These are phyloP conservation scores for Mortierella hygrophila DNA, from an alignment of 192 early-diverging fungal genomes.

Conservation along the genomic window DNA sequence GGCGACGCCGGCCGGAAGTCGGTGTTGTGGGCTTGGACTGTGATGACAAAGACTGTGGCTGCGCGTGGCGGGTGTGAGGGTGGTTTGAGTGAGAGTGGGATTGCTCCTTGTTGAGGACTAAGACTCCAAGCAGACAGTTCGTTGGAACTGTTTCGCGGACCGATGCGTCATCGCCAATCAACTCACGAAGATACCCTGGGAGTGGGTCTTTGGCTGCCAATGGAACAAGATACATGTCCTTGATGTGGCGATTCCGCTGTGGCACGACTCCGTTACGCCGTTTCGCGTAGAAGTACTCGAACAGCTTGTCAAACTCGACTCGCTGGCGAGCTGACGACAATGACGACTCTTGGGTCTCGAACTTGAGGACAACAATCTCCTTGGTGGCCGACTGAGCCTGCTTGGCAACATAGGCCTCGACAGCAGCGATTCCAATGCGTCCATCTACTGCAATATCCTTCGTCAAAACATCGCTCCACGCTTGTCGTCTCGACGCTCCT, in stretches of 20 bases:
- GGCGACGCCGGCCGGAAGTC: not conserved
- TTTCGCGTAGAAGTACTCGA: conserved; percentile 73
- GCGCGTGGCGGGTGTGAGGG: conserved; percentile 1
- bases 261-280: conserved; percentile 77
- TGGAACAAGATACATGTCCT: conserved; percentile 85
- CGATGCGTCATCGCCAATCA: conserved; percentile 57
- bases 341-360: conserved; percentile 54
- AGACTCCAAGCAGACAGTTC: conserved; percentile 71
- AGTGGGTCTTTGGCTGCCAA: conserved; percentile 63
- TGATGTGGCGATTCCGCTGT: conserved; percentile 71
- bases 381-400: conserved; percentile 64
- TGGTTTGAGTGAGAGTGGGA: conserved; percentile 24
- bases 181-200: conserved; percentile 66
- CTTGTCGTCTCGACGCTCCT: not conserved
- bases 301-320: conserved; percentile 62
- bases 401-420: conserved; percentile 70
- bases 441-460: conserved; percentile 73
- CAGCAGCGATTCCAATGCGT: conserved; percentile 65
- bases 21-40: conserved; percentile 12
- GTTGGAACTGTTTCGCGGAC: conserved; percentile 24
- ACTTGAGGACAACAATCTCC: conserved; percentile 72
- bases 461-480: conserved; percentile 73
- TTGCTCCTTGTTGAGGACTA: conserved; percentile 66
- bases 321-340: conserved; percentile 10
- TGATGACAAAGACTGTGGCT: conserved; percentile 14